Evolutionary conservation across 2,329 filamentous ascomycete species (phyloP), one percentile per base, ranked within the genome.

Genomic region (Neobulgaria alba): DNA sequence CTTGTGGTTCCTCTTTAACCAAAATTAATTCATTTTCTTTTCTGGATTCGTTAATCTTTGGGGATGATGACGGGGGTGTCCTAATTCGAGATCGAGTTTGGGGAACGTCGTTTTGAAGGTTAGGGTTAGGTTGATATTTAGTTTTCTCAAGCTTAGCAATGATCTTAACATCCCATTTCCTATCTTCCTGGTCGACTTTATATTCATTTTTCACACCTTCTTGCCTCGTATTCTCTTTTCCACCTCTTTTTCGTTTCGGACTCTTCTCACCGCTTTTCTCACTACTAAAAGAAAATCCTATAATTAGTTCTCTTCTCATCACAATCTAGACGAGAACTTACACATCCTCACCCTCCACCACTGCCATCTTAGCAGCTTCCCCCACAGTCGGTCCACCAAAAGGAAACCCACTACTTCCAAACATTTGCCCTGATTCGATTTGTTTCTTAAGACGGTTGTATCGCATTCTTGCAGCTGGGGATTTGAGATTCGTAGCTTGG

Each of bases 381-480:
- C n/a, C n/a, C n/a, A n/a, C n/a, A 31, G 38, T 41, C 10, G 39
- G 2, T 12, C 26, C 33, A 9, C 42, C 23, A 42, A 53, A 47
- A 10, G 51, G 49, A 15, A 39, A 47, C 1, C 49, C 53, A 26
- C 54, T 50, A 9, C 42, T 49, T 9, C 53, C 53, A 14, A 52
- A 53, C 20, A 58, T 33, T 3, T 52, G 48, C 2, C 57, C 57
- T 21, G 42, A 47, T 38, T 60, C 58, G 29, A 61, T 60, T 36
- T 57, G 55, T 5, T 52, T 41, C 8, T 48, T 45, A 1, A 66
- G 55, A 37, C 63, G 60, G 0, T 55, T 57, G 39, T 59, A 65
- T n/a, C 63, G 56, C 60, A 62, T 64, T 9, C 61, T 54, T 43
- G 61, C 62, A 19, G 63, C 63, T 3, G 56, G 57, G 2, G 58